Base-by-base conservation (phyloP, 495 filamentous ascomycete genomes). In the Penicillium robsamsonii region DNA sequence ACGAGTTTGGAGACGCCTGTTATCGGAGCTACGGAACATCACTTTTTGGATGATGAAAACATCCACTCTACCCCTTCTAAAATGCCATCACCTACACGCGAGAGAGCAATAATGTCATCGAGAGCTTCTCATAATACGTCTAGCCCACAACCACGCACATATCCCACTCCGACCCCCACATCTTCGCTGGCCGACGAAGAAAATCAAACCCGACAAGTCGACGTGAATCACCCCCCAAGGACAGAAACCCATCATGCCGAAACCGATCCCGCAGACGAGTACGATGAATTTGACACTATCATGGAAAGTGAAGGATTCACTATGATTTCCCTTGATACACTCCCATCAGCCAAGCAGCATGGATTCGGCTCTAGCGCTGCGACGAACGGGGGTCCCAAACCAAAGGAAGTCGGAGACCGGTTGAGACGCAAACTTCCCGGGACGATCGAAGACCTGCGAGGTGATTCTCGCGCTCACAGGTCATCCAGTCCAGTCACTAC, bases 241-340 rank as follows among this genome's bases (percentile, higher is more conserved):
- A 30, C 12, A 22, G 25, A 45, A 35, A 22, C 35, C 38, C 63
- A 58, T 10, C 46, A 51, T 15, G 53, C 50, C 37, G 53, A 49
- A 11, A 7, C 37, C 3, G 54, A 56, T 22, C 41, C 44, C n/a
- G 79, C 69, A 13, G 70, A 68, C 47, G 79, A 82, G 31, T 81
- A 75, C 56, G 78, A 82, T 43, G 79, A 82, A 31, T 81, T 75
- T 52, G 78, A 82, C 65, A 78, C 81, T 1, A 81, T 84, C 33
- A 77, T 84, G 60, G 81, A 84, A 59, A 82, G 81, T 49, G 81
- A 84, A 62, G 81, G 79, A 2, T 83, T 84, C 51, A 84, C 77
- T 33, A 84, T 84, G 81, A 75, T 84, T 4, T 82, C 79, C 4
- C 63, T 83, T 46, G 76, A 81, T 29, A 79, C 81, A 10, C 64